A percentile compares a stretch with the other conserved stretches of the same genome.
These are phyloP conservation scores for Pugionium dolabratum DNA, from an alignment of 345 rosid species.

Conservation along the genomic window DNA sequence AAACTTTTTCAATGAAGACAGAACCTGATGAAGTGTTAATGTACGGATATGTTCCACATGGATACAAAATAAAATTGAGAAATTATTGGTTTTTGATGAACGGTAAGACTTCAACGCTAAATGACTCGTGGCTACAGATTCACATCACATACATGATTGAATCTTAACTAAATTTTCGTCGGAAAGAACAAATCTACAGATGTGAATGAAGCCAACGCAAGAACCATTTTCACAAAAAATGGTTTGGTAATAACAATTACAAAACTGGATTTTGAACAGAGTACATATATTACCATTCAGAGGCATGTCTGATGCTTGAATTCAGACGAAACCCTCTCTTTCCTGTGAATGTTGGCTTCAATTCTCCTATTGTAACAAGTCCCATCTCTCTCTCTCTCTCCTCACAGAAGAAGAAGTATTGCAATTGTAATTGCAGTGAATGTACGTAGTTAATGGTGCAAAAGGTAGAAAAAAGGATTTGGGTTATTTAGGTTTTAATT, in stretches of 20 bases:
- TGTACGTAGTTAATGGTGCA: constrained; percentile 35
- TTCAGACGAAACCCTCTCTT: constrained; percentile 87
- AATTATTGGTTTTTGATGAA: constrained; percentile 37
- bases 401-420: constrained; percentile 18
- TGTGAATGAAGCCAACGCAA: constrained; percentile 22
- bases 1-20: constrained; percentile 33
- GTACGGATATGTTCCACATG: constrained; percentile 40
- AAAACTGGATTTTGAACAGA: constrained; percentile 12
- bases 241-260: not conserved
- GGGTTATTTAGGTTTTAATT: constrained; percentile 9
- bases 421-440: constrained; percentile 21
- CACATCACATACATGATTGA: constrained; percentile 22
- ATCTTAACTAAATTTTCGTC: constrained; percentile 10
- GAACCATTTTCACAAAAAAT: not conserved
- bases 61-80: constrained; percentile 22
- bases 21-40: constrained; percentile 29
- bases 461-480: constrained; percentile 18
- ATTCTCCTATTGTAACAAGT: constrained; percentile 68
- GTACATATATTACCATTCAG: constrained; percentile 73
- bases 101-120: constrained; percentile 3
- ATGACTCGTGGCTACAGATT: constrained; percentile 35
- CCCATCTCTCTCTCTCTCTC: constrained; percentile 57
- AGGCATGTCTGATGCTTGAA: constrained; percentile 89
- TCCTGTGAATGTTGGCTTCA: constrained; percentile 82
- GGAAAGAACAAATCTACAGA: constrained; percentile 22